These are phyloP conservation scores for Auricularia cornea DNA, from an alignment of 768 basidiomycete species.

Conservation along the genomic window DNA sequence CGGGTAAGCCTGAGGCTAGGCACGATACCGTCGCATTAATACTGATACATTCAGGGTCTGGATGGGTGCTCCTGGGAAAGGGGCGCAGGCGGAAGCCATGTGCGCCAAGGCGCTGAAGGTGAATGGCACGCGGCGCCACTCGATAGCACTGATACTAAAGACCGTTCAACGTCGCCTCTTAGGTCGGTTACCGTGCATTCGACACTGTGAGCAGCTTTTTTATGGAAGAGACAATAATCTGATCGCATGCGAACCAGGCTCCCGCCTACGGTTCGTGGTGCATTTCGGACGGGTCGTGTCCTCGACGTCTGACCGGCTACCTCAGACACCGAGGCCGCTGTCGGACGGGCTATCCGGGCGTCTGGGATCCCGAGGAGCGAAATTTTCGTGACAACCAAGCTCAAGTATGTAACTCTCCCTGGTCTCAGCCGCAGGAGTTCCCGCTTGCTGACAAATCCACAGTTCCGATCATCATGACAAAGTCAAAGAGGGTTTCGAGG, in stretches of 20 bases:
- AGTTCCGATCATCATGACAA: conserved; percentile 23
- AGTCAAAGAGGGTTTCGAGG: conserved; percentile 34
- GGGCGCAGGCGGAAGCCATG: conserved; percentile 6
- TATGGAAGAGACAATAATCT: not conserved
- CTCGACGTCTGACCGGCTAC: not conserved
- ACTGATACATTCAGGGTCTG: no score
- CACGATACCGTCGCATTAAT: no score
- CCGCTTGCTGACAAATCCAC: not conserved
- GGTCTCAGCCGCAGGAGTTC: not conserved
- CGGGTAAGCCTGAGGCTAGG: conserved; percentile 3
- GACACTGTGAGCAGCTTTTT: conserved; percentile 21
- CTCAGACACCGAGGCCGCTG: conserved; percentile 64
- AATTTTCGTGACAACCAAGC: conserved; percentile 45
- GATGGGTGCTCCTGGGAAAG: conserved; percentile 8
- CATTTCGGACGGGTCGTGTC: not conserved
- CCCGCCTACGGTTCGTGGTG: not conserved
- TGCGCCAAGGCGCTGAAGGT: conserved; percentile 9
- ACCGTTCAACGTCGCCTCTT: not conserved
- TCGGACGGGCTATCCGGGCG: conserved; percentile 36
- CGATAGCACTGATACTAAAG: not conserved
- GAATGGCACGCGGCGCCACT: not conserved
- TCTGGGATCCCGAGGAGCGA: conserved; percentile 37
- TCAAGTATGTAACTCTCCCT: conserved; percentile 26
- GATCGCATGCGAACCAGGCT: not conserved
- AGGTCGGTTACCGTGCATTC: conserved; percentile 41